A percentile compares a stretch with the other conserved stretches of the same genome.
phyloP scores from a whole-genome alignment of 352 stramenopile genomes.

The Pythium coloratum region DNA sequence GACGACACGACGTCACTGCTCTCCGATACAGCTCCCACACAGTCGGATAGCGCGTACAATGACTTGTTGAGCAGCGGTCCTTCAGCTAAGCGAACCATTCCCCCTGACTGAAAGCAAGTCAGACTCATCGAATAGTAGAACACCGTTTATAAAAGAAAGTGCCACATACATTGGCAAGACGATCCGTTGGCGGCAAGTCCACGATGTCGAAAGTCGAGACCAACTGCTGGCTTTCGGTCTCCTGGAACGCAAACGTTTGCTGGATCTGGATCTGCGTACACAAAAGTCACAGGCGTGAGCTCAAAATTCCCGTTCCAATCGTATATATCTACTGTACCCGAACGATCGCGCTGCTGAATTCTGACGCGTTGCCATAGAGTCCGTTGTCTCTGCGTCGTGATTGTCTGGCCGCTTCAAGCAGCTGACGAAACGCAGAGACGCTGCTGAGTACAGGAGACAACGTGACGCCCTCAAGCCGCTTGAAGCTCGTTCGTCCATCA shows the following conservation, averaged over 20 bases:
- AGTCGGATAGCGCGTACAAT: slow-evolving; percentile 44
- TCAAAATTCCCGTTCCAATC: neutral
- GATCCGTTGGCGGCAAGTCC: slow-evolving; percentile 49
- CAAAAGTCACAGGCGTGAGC: slow-evolving; percentile 3
- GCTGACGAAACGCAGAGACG: slow-evolving; percentile 24
- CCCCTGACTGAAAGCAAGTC: slow-evolving; percentile 22
- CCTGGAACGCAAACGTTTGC: slow-evolving; percentile 40
- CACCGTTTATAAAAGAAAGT: slow-evolving; percentile 2
- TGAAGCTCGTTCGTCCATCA: slow-evolving; percentile 15
- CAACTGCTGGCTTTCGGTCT: slow-evolving; percentile 39
- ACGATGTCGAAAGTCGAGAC: slow-evolving; percentile 45
- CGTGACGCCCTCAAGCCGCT: slow-evolving; percentile 28
- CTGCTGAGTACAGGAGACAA: slow-evolving; percentile 30
- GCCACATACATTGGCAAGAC: slow-evolving; percentile 40
- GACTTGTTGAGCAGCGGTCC: slow-evolving; percentile 60
- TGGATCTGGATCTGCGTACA: slow-evolving; percentile 36
- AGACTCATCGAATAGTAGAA: neutral
- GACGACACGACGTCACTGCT: neutral
- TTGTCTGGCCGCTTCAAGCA: slow-evolving; percentile 33
- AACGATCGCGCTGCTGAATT: slow-evolving; percentile 55
- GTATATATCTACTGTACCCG: slow-evolving; percentile 25
- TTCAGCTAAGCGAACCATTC: slow-evolving; percentile 42
- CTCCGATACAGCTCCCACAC: slow-evolving; percentile 29
- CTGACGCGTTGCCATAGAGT: slow-evolving; percentile 40
- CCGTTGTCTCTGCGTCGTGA: slow-evolving; percentile 33